These are phyloP conservation scores for Cyclotella atomus DNA, from an alignment of 108 stramenopile genomes.

Conservation along the genomic window DNA sequence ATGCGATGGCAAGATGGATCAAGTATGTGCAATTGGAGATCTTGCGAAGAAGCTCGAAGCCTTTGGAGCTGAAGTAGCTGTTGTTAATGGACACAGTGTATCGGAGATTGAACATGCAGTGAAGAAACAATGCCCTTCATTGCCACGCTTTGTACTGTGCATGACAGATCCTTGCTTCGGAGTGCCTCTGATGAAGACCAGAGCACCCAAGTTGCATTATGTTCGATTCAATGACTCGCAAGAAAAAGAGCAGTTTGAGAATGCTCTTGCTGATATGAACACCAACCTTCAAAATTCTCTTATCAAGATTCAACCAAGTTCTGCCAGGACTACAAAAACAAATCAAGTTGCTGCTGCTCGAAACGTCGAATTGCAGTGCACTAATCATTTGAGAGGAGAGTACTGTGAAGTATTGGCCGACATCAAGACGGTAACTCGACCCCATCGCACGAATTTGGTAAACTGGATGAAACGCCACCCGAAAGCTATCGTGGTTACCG, in stretches of 20 bases:
- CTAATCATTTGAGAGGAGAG: neutral
- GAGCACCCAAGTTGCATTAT: conserved; percentile 25
- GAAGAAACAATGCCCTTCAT: neutral
- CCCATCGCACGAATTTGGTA: conserved; percentile 18
- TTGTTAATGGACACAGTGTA: conserved; percentile 33
- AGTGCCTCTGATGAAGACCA: conserved; percentile 8
- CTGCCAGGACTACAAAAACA: neutral
- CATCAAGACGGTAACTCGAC: conserved; percentile 12
- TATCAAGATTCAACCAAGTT: neutral
- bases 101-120: conserved; percentile 17
- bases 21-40: conserved; percentile 22
- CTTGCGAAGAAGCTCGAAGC: conserved; percentile 9
- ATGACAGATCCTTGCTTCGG: conserved; percentile 27
- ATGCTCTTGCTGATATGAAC: conserved; percentile 17
- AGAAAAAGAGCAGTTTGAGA: conserved; percentile 15
- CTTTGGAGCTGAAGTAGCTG: conserved; percentile 22
- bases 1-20: conserved; percentile 32
- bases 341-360: neutral
- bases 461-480: conserved; percentile 16
- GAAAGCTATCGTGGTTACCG: conserved; percentile 24
- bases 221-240: conserved; percentile 18
- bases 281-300: neutral
- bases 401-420: neutral
- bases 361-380: neutral
- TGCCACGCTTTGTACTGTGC: conserved; percentile 19